These are phyloP conservation scores for Yarrowia osloensis DNA, from an alignment of 805 yeast genomes.

Conservation along the genomic window DNA sequence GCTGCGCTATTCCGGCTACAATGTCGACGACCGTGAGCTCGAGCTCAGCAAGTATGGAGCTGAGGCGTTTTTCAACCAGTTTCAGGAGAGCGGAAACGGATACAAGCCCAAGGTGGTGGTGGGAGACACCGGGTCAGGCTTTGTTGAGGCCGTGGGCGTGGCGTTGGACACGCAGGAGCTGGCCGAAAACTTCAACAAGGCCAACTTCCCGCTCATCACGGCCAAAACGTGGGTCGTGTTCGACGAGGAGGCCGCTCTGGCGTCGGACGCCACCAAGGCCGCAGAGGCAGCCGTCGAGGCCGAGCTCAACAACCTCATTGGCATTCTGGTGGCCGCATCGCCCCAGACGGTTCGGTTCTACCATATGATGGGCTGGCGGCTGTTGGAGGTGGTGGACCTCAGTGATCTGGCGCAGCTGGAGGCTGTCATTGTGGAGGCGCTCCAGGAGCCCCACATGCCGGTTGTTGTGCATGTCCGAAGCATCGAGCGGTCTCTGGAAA, in stretches of 20 bases:
- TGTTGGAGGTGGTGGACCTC: slow-evolving; percentile 23
- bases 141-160: slow-evolving; percentile 30
- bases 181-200: slow-evolving; percentile 21
- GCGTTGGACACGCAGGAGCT: slow-evolving; percentile 21
- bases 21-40: slow-evolving; percentile 16
- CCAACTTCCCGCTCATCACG: slow-evolving; percentile 16
- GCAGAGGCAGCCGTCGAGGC: slow-evolving; percentile 26
- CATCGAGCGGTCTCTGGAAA: slow-evolving; percentile 6
- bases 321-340: neutral
- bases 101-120: slow-evolving; percentile 26
- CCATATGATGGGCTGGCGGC: slow-evolving; percentile 22
- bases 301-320: slow-evolving; percentile 6
- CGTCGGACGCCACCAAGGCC: neutral
- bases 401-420: slow-evolving; percentile 2
- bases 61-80: slow-evolving; percentile 29
- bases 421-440: slow-evolving; percentile 7
- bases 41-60: neutral
- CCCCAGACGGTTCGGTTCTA: neutral
- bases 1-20: slow-evolving; percentile 11
- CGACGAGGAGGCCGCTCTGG: neutral
- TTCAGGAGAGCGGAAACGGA: slow-evolving; percentile 13
- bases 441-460: slow-evolving; percentile 17
- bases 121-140: slow-evolving; percentile 23
- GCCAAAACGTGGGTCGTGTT: slow-evolving; percentile 25
- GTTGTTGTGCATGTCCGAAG: slow-evolving; percentile 1